Percentiles rank a stretch among this genome's conserved stretches.
These are phyloP conservation scores for Arthrobotrys sinensis DNA, from an alignment of 2,329 filamentous ascomycete genomes.

Conservation along the genomic window DNA sequence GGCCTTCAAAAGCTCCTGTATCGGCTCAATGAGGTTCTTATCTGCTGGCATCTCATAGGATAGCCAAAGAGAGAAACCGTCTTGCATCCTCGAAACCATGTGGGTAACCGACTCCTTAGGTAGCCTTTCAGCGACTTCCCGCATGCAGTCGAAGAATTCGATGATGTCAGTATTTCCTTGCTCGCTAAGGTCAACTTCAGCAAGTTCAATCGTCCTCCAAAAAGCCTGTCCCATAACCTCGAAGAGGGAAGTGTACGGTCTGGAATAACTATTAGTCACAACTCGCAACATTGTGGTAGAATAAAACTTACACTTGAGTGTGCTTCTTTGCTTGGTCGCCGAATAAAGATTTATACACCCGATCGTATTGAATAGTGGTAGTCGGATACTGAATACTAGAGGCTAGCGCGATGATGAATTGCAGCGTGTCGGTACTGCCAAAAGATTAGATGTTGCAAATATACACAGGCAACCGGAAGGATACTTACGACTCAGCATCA, in stretches of 20 bases:
- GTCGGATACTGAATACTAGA: conserved; percentile 37
- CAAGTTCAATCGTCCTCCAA: conserved; percentile 48
- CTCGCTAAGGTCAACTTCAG: conserved; percentile 36
- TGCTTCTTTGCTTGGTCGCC: conserved; percentile 49
- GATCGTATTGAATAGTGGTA: conserved; percentile 44
- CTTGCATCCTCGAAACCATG: conserved; percentile 42
- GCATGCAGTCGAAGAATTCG: conserved; percentile 43
- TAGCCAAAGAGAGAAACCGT: conserved; percentile 54
- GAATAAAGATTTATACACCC: conserved; percentile 48
- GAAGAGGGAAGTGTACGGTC: conserved; percentile 44
- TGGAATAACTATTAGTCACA: conserved; percentile 18
- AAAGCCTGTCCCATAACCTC: conserved; percentile 55
- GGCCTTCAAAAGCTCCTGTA: conserved; percentile 35
- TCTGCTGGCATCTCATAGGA: conserved; percentile 41
- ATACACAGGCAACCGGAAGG: not conserved
- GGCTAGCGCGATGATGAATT: conserved; percentile 40
- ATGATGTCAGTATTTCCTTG: conserved; percentile 37
- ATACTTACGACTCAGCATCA: conserved; percentile 50
- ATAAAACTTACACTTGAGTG: conserved; percentile 36
- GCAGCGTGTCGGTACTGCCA: conserved; percentile 37
- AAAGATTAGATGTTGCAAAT: not conserved
- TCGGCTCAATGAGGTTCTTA: conserved; percentile 22
- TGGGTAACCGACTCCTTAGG: conserved; percentile 46
- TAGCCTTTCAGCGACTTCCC: conserved; percentile 24
- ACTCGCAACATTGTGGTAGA: not conserved